A percentile compares a stretch with the other conserved stretches of the same genome.
phyloP scores from a whole-genome alignment of 208 protist genomes.

The Novymonas esmeraldas region DNA sequence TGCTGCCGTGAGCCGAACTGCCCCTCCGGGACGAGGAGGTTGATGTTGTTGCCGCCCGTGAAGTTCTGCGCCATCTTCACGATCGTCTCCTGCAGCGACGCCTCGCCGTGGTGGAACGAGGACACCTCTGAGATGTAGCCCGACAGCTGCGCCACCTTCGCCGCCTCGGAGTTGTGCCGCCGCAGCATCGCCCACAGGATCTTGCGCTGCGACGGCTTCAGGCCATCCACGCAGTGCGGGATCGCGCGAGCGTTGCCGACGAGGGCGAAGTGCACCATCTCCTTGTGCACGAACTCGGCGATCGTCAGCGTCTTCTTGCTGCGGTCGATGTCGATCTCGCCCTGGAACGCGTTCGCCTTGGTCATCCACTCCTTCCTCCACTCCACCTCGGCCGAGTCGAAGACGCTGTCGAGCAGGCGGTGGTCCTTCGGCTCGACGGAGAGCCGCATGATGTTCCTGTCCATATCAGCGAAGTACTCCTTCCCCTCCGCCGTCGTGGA shows the following conservation, averaged over 20 bases:
- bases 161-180: constrained; percentile 91
- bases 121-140: constrained; percentile 98
- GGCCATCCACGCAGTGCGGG: constrained; percentile 96
- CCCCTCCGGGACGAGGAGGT: constrained; percentile 97
- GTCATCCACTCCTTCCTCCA: constrained; percentile 99
- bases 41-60: constrained; percentile 99
- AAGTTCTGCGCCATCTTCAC: constrained; percentile 99
- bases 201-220: constrained; percentile 99
- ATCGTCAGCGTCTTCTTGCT: constrained; percentile 87
- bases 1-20: constrained; percentile 99
- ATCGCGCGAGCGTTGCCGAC: constrained; percentile 90
- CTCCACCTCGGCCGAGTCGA: constrained; percentile 97
- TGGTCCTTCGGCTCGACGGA: constrained; percentile 88
- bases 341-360: constrained; percentile 87
- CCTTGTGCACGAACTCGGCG: constrained; percentile 98
- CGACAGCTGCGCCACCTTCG: constrained; percentile 99
- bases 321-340: constrained; percentile 90
- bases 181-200: constrained; percentile 97
- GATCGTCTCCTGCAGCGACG: constrained; percentile 97
- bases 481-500: constrained; percentile 97
- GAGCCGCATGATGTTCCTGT: constrained; percentile 94
- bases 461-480: constrained; percentile 99
- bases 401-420: constrained; percentile 98
- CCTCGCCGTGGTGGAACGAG: constrained; percentile 99
- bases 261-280: constrained; percentile 99